Evolutionary conservation across 1,284 basidiomycete genomes (phyloP), one percentile per base, ranked within the genome.

Genomic region (Neotropicomus parvogracilis): DNA sequence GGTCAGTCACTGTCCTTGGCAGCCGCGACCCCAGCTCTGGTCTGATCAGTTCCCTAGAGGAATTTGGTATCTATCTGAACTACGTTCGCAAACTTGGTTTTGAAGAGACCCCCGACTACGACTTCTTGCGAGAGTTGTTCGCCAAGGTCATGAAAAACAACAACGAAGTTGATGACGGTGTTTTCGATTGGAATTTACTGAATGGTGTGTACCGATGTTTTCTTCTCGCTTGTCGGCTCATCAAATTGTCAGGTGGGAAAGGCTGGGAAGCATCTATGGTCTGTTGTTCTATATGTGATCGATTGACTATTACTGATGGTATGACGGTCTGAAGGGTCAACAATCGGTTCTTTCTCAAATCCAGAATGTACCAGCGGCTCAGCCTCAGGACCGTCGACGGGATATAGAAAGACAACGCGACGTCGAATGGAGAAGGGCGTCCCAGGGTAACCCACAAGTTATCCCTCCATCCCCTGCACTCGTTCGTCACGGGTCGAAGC

Each of bases 171-270:
- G 95, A 99, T 55, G 95, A 99, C 66, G 88, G 90, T 39, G 74
- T 95, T 13, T 98, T 90, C 62, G 95, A 99, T 66, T 98, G 97
- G 95, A 97, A 94, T 86, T 67, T 92, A 40, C 74, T 99, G 51
- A 95, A 98, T 67, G 79, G 77, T 50, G 84, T 94, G 70, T 83
- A 78, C 77, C 48, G 42, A 60, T 48, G 16, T 41, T 37, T 20
- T 14, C 44, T 38, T 49, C 7, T 27, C 26, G 26, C 35, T 28
- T 40, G 42, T 27, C 16, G 4, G 20, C 52, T 53, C 55, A 50
- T 55, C 48, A 32, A 21, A 13, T 28, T 20, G 40, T 48, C 59
- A 87, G 85, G 85, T 58, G 95, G 93, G 38, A 89, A 92, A 71
- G 95, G 95, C 47, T 98, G 95, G 94, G 94, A 98, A 72, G 81